These are phyloP conservation scores for Trichoderma citrinoviride DNA, from an alignment of 2,329 filamentous ascomycete genomes.

Conservation along the genomic window DNA sequence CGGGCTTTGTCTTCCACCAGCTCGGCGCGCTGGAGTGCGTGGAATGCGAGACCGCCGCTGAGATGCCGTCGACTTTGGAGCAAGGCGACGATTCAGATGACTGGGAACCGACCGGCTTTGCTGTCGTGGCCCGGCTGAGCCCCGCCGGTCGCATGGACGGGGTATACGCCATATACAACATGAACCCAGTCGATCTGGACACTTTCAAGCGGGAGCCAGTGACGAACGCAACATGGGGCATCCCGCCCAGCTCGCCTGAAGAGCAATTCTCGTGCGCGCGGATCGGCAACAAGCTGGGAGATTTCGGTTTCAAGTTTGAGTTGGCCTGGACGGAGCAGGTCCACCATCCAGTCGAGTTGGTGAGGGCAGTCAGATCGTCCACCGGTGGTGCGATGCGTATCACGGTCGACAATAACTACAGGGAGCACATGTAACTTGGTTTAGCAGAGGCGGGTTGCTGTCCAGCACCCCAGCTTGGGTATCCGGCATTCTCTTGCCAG, in stretches of 20 bases:
- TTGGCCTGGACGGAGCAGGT: constrained; percentile 2
- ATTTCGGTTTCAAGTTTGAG: constrained; percentile 1
- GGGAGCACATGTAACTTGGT: neutral
- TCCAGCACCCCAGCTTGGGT: no score
- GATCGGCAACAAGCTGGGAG: neutral
- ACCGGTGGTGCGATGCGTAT: constrained; percentile 3
- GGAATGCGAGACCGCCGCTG: neutral
- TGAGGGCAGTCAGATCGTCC: constrained; percentile 8
- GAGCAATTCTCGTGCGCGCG: constrained; percentile 11
- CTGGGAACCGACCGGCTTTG: constrained; percentile 2
- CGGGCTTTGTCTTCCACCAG: constrained; percentile 13
- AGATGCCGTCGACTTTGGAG: constrained; percentile 1
- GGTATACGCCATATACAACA: constrained; percentile 1
- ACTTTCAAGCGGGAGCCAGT: neutral
- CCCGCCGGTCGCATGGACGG: neutral
- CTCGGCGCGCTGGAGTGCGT: constrained; percentile 11
- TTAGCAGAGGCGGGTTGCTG: neutral
- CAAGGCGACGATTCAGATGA: neutral
- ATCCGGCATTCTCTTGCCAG: no score
- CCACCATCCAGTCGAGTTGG: constrained; percentile 4
- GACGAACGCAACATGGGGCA: neutral
- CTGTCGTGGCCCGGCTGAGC: constrained; percentile 1
- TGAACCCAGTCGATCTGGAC: neutral
- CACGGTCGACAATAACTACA: constrained; percentile 7
- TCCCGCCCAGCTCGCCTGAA: constrained; percentile 5